These are phyloP conservation scores for Lenwebbia sp. DNA, from an alignment of 345 rosid genomes.

Conservation along the genomic window DNA sequence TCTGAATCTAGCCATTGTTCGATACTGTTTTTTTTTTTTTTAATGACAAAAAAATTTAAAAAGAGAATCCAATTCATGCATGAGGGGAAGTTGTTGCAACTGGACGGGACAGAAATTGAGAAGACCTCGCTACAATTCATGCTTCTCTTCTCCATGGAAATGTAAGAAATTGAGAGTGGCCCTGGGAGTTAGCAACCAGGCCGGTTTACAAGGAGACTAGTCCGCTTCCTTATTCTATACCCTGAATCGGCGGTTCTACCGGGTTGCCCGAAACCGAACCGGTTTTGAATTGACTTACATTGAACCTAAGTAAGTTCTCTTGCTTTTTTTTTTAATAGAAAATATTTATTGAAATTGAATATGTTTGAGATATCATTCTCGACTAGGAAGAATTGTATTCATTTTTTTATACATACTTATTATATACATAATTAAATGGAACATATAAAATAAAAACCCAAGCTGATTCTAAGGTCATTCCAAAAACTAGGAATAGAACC, in stretches of 20 bases:
- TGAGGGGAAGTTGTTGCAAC: not conserved
- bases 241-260: not conserved
- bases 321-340: not conserved
- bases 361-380: not conserved
- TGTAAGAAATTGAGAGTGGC: not conserved
- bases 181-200: too few species aligned
- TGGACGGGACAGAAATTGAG: not conserved
- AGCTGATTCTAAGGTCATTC: not conserved
- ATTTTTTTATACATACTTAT: not conserved
- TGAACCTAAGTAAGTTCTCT: not conserved
- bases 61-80: not conserved
- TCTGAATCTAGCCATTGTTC: not conserved
- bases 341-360: not conserved
- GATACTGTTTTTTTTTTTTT: accelerated
- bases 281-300: not conserved
- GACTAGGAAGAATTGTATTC: not conserved
- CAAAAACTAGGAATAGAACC: not conserved
- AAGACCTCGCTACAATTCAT: not conserved
- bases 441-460: not conserved
- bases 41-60: not conserved
- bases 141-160: not conserved
- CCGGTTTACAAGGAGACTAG: not conserved
- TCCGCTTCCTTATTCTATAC: not conserved
- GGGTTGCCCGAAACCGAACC: accelerated
- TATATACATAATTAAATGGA: accelerated